Evolutionary conservation across 2,329 filamentous ascomycete species (phyloP).

Genomic region (Hypomyces rosellus): DNA sequence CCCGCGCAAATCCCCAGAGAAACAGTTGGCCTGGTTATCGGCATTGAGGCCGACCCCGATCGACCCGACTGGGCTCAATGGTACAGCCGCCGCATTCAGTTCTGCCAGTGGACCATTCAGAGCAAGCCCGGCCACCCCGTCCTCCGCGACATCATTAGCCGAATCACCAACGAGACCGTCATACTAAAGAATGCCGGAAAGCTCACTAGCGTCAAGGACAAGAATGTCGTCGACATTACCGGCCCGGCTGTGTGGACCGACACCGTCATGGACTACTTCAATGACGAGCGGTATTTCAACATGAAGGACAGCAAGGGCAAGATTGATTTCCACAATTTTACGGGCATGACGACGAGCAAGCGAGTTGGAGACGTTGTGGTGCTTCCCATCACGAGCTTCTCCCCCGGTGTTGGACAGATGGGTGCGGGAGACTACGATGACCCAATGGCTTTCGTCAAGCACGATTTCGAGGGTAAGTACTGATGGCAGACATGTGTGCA

Average conservation of each 20-base stretch:
- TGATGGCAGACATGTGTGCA: conserved; percentile 15
- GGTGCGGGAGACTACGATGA: conserved; percentile 81
- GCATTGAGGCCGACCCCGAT: conserved; percentile 95
- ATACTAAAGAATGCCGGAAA: conserved; percentile 61
- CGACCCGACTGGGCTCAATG: conserved; percentile 87
- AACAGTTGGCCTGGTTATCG: conserved; percentile 78
- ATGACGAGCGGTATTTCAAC: conserved; percentile 83
- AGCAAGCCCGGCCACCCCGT: conserved; percentile 90
- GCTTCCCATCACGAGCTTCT: conserved; percentile 94
- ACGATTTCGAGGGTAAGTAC: conserved; percentile 81
- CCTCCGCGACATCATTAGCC: conserved; percentile 77
- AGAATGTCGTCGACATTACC: conserved; percentile 86
- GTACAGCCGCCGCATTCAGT: conserved; percentile 95
- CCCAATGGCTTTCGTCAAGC: conserved; percentile 95
- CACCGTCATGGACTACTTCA: conserved; percentile 85
- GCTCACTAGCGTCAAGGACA: conserved; percentile 54
- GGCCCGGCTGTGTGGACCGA: conserved; percentile 96
- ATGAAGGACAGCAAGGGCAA: conserved; percentile 62
- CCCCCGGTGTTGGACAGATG: conserved; percentile 91
- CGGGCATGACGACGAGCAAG: conserved; percentile 73
- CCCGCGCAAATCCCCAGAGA: conserved; percentile 69
- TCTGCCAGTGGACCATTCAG: conserved; percentile 99
- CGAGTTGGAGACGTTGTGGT: conserved; percentile 92
- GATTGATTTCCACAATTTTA: conserved; percentile 84
- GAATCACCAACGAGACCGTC: conserved; percentile 78